A percentile compares a stretch with the other conserved stretches of the same genome.
phyloP scores from a whole-genome alignment of 2,329 filamentous ascomycete genomes.

The Pestalotiopsis sp. region DNA sequence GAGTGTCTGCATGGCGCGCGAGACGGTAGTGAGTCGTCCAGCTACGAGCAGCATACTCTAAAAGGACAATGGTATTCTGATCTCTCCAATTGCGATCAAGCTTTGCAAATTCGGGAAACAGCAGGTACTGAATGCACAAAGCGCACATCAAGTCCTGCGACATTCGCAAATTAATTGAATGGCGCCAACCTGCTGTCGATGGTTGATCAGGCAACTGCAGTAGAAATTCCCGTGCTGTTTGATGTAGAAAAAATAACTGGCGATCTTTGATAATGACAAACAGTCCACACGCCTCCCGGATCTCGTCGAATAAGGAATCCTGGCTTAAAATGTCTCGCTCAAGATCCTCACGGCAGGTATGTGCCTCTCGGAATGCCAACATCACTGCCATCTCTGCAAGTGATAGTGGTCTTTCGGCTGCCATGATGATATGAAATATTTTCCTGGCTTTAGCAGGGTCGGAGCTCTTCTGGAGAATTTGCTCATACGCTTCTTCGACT shows the following conservation, averaged over 20 bases:
- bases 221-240: constrained; percentile 21
- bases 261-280: constrained; percentile 17
- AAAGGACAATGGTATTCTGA: too few species aligned
- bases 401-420: constrained; percentile 33
- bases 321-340: constrained; percentile 32
- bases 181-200: neutral
- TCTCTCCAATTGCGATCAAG: too few species aligned
- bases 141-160: too few species aligned
- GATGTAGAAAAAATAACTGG: constrained; percentile 17
- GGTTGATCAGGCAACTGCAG: neutral
- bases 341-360: constrained; percentile 46
- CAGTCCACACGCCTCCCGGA: constrained; percentile 20
- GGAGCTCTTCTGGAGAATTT: constrained; percentile 33
- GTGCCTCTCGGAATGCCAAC: constrained; percentile 21
- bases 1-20: too few species aligned
- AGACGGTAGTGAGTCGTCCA: neutral
- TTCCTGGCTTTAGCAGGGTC: constrained; percentile 27
- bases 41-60: too few species aligned
- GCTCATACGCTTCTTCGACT: constrained; percentile 36
- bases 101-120: too few species aligned
- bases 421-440: constrained; percentile 38
- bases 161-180: too few species aligned
- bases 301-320: neutral
- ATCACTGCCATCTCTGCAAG: constrained; percentile 35
- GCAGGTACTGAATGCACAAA: too few species aligned